These are phyloP conservation scores for Vanrija humicola DNA, from an alignment of 1,284 basidiomycete species.

Conservation along the genomic window DNA sequence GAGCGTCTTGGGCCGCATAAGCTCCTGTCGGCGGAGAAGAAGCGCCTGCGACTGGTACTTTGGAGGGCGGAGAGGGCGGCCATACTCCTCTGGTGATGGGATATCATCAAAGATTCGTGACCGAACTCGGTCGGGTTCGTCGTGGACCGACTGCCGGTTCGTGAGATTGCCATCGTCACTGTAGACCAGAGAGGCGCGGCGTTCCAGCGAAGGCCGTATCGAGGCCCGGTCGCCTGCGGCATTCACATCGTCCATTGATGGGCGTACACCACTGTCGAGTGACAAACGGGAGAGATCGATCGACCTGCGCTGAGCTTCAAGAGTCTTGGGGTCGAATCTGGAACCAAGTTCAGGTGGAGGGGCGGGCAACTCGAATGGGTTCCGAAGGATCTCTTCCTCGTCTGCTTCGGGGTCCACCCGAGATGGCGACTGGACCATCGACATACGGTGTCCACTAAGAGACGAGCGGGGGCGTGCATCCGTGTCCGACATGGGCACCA, in stretches of 20 bases:
- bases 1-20: conserved; percentile 42
- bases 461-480: conserved; percentile 7
- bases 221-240: background rate
- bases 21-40: conserved; percentile 21
- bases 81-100: conserved; percentile 34
- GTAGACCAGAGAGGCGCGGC: background rate
- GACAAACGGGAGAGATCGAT: background rate
- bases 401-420: conserved; percentile 6
- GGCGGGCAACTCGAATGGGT: conserved; percentile 45
- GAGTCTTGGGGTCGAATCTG: conserved; percentile 40
- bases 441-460: background rate
- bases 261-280: background rate
- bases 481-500: conserved; percentile 28
- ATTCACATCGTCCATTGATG: no score
- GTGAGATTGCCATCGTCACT: background rate
- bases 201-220: background rate
- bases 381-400: conserved; percentile 20
- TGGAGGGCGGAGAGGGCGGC: conserved; percentile 30
- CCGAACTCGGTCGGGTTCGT: background rate
- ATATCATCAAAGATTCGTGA: conserved; percentile 23
- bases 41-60: conserved; percentile 22
- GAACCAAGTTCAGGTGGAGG: conserved; percentile 35
- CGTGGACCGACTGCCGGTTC: background rate
- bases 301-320: conserved; percentile 19
- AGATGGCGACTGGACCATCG: background rate